Base-by-base conservation (phyloP, 805 yeast species). In the Barnettozyma californica region DNA sequence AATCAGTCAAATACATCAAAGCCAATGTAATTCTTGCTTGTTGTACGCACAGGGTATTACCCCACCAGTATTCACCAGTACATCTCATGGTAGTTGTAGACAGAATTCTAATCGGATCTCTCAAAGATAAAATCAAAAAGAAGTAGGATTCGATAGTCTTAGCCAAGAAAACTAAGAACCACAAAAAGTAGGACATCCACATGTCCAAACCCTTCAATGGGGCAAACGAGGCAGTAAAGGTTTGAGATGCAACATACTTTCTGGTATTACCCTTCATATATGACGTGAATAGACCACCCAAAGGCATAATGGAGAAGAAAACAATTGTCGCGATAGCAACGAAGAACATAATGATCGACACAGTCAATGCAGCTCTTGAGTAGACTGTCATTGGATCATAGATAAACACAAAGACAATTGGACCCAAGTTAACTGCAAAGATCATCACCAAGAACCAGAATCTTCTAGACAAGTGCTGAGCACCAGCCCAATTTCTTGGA, bases 401-500 rank as follows among this genome's bases (percentile, higher is more conserved):
- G 56, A 84, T 84, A 68, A 89, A 88, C 36, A 91, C 83, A 64
- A 87, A 94, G 48, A 88, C 81, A 29, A 88, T 81, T 35, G 98
- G 96, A 58, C 84, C 95, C 64, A 92, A 74, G 69, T 92, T 94
- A 53, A 83, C 61, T 46, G 73, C 75, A 49, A 90, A 74, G 57
- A 90, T 79, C 45, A 79, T 56, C 47, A 84, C 57, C 66, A 92
- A 69, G 65, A 91, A 85, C 75, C 83, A 65, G 61, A 94, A 75
- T 67, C 99, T 84, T 71, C 96, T 88, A 35, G 89, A 73, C 65
- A 94, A 78, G 68, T 87, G 97, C 73, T 92, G 98, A 68, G 98
- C 97, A 70, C 99, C 99, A 33, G 98, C 95, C 98, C 98, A 94
- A 60, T 84, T 81, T 71, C 98, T 84, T 58, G 99, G 99, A 53